These are phyloP conservation scores for Corylus avellana DNA, from an alignment of 306 rosid species.

Conservation along the genomic window DNA sequence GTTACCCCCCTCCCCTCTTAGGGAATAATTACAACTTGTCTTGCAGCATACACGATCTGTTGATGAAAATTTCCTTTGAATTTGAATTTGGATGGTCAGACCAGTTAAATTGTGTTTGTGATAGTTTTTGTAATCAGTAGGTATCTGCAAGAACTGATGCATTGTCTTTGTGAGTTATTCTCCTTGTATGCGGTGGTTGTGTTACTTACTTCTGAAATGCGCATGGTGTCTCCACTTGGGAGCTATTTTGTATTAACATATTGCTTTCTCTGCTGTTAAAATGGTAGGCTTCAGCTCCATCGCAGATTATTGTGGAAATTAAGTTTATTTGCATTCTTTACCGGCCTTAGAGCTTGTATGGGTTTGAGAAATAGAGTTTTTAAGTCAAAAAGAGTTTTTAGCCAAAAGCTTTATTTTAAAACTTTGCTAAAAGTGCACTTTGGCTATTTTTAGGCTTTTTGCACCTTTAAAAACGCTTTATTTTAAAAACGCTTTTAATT, in stretches of 20 bases:
- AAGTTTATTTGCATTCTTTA: not conserved
- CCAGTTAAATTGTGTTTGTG: not conserved
- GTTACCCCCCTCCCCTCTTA: conserved; percentile 22
- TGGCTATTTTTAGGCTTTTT: too few species aligned
- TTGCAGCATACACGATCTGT: not conserved
- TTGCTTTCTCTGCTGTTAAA: not conserved
- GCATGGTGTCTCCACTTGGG: not conserved
- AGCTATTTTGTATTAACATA: not conserved
- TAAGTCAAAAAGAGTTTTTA: too few species aligned
- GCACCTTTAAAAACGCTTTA: too few species aligned
- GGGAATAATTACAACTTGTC: conserved; percentile 31
- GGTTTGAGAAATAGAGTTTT: too few species aligned
- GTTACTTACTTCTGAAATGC: not conserved
- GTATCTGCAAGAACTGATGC: not conserved
- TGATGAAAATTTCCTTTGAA: conserved; percentile 4
- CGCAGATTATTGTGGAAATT: not conserved
- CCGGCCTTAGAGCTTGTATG: not conserved
- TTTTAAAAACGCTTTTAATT: too few species aligned
- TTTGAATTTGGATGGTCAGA: not conserved
- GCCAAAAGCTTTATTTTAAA: too few species aligned
- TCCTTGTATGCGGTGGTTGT: not conserved
- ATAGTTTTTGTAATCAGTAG: not conserved
- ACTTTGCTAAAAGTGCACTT: too few species aligned
- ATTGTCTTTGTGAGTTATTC: not conserved
- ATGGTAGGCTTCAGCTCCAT: not conserved